Evolutionary conservation across 2,329 filamentous ascomycete genomes (phyloP), one percentile per base, ranked within the genome.

Genomic region (Diaporthe capsici): DNA sequence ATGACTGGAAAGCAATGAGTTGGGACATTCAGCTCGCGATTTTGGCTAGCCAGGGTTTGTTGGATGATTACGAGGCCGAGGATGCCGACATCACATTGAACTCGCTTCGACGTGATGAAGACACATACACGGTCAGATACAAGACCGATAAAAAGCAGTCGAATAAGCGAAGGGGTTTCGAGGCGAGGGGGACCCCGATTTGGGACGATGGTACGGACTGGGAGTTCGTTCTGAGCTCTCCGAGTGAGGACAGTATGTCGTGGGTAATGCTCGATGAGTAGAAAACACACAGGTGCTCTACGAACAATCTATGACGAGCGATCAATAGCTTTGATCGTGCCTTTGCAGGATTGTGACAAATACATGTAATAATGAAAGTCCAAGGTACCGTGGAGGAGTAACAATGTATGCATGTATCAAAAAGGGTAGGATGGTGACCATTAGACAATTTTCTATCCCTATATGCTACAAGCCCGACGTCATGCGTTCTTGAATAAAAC

Each of bases 61-160:
- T 70, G 65, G 65, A 70, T 22, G 65, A 70, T 15, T 70, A 70
- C 10, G 65, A 70, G 49, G 65, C 65, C 1, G 65, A 55, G 34
- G 65, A 42, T 8, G 49, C 65, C 7, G 65, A 70, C 15, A 42
- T 70, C 49, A 55, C 65, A 1, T 5, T 70, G 34, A 28, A 55
- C 10, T 70, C 65, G 9, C 65, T 70, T 8, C 47, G 34, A 28
- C 34, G 65, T n/a, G 51, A 55, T 4, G 65, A 68, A 0, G 65
- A 42, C 5, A 7, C 37, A 3, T 70, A 70, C 13, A 55, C 49
- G 47, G 28, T 70, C 49, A 70, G 17, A 12, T 70, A 70, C 49
- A 70, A 70, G 34, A 25, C 34, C n/a, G 34, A 39, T 2, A 39
- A 20, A 9, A 70, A 20, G 31, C 28, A 39, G n/a, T 0, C 7